Conservation (phyloP, 345 rosid genomes). For the Xanthoceras sorbifolium region DNA sequence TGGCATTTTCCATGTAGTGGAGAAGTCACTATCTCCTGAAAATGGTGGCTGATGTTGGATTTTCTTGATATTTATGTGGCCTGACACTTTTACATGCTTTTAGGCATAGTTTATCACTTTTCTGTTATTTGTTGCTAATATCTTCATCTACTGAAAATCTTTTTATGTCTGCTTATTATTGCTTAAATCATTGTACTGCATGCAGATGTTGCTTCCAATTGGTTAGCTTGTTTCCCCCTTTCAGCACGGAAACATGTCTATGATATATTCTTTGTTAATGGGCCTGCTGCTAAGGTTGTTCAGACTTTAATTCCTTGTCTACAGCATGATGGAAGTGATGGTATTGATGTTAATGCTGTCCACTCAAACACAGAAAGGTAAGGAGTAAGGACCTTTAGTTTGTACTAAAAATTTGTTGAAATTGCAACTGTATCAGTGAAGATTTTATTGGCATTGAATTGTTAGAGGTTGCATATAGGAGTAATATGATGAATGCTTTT, state of each 20-base stretch:
- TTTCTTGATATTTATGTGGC: not conserved
- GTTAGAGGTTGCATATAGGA: constrained; percentile 2
- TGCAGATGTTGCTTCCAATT: constrained; percentile 87
- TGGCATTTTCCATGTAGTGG: not conserved
- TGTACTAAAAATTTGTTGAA: not conserved
- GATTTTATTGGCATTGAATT: not conserved
- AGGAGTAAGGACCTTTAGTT: constrained; percentile 10
- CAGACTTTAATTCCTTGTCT: constrained; percentile 76
- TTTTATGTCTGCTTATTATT: not conserved
- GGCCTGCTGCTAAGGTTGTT: constrained; percentile 68
- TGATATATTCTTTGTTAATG: constrained; percentile 77
- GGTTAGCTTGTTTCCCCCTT: constrained; percentile 87
- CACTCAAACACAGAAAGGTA: constrained; percentile 77
- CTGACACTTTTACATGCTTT: not conserved
- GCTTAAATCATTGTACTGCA: constrained; percentile 15
- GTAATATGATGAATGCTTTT: constrained; percentile 3
- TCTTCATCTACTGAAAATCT: not conserved
- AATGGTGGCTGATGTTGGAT: constrained; percentile 2
- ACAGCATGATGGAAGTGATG: constrained; percentile 35
- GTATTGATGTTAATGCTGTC: constrained; percentile 46
- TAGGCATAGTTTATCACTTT: not conserved
- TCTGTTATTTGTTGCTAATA: not conserved
- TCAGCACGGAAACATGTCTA: constrained; percentile 70
- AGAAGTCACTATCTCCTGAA: not conserved
- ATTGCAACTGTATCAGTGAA: constrained; percentile 4